A percentile compares a stretch with the other conserved stretches of the same genome.
Conservation (phyloP, 805 yeast genomes). For the Metschnikowia anglica region DNA sequence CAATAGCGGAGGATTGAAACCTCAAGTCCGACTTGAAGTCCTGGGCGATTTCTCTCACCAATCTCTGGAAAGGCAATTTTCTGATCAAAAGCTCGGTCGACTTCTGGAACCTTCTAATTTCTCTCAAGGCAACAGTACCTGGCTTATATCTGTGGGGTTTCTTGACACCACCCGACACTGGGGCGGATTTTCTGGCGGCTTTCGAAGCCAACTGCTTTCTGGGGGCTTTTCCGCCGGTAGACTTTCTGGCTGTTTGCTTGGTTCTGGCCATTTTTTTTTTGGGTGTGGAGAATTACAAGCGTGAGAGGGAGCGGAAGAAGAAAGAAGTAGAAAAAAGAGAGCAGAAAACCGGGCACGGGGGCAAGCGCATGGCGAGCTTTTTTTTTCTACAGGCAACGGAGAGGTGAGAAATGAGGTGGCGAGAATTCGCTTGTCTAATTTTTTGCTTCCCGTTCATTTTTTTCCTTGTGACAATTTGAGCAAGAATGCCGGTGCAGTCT, state of each 20-base stretch:
- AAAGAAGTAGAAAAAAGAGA: background rate
- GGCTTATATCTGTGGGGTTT: conserved; percentile 51
- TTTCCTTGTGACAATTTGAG: background rate
- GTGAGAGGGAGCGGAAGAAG: background rate
- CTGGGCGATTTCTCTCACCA: conserved; percentile 48
- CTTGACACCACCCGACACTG: conserved; percentile 47
- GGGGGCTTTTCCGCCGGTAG: conserved; percentile 50
- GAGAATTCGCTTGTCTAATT: background rate
- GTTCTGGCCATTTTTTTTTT: conserved; percentile 42
- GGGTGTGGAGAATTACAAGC: background rate
- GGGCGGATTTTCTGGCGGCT: conserved; percentile 50
- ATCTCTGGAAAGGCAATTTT: conserved; percentile 48
- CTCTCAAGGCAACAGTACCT: conserved; percentile 50
- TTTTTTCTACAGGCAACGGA: background rate
- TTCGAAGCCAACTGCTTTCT: conserved; percentile 49
- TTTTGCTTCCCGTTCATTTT: background rate
- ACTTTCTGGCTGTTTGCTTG: conserved; percentile 48
- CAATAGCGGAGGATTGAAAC: conserved; percentile 47
- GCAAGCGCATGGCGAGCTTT: background rate
- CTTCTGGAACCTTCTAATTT: conserved; percentile 48
- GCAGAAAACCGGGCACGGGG: conserved; percentile 6
- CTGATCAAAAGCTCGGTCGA: conserved; percentile 47
- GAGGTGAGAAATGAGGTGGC: background rate
- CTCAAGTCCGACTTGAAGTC: conserved; percentile 47
- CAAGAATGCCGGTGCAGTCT: background rate